A percentile compares a stretch with the other conserved stretches of the same genome.
phyloP scores from a whole-genome alignment of 2,329 filamentous ascomycete genomes.

The Leptographium galeiforme region DNA sequence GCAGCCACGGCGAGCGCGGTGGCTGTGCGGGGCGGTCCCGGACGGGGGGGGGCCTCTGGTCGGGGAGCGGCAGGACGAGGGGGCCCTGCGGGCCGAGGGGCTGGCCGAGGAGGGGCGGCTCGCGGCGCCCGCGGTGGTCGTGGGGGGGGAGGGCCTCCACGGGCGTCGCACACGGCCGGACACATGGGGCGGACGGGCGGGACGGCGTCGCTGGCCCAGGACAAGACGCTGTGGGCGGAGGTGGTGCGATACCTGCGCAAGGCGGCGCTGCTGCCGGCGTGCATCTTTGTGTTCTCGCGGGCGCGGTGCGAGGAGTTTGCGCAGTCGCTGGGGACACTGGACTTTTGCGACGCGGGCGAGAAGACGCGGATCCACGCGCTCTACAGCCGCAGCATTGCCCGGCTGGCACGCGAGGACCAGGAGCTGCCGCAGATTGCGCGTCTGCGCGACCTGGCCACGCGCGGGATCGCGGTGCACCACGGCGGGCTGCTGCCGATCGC shows the following conservation, averaged over 20 bases:
- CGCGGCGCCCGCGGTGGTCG: constrained; percentile 29
- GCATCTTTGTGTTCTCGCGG: constrained; percentile 98
- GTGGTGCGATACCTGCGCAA: constrained; percentile 85
- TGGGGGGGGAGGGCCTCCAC: constrained; percentile 42
- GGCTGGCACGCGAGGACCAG: constrained; percentile 81
- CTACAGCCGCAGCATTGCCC: constrained; percentile 84
- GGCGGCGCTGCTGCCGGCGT: constrained; percentile 74
- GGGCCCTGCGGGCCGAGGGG: constrained; percentile 41
- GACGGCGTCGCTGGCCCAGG: constrained; percentile 79
- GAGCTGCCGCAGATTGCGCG: constrained; percentile 84
- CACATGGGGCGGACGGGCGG: constrained; percentile 87
- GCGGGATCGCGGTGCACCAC: constrained; percentile 92
- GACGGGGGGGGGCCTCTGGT: constrained; percentile 12
- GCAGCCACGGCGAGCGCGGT: not conserved
- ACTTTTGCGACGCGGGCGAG: constrained; percentile 84
- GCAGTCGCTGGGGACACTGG: constrained; percentile 84
- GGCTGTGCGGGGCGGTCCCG: constrained; percentile 10
- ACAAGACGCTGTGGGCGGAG: constrained; percentile 94
- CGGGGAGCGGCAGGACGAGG: constrained; percentile 28
- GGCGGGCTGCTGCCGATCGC: constrained; percentile 90
- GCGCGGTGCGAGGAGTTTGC: constrained; percentile 96
- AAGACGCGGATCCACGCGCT: constrained; percentile 98
- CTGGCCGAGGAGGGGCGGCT: constrained; percentile 16
- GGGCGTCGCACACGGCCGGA: constrained; percentile 52
- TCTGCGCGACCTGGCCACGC: constrained; percentile 67